Evolutionary conservation across 2,329 filamentous ascomycete genomes (phyloP), one percentile per base, ranked within the genome.

Genomic region (Ramularia endophylla): DNA sequence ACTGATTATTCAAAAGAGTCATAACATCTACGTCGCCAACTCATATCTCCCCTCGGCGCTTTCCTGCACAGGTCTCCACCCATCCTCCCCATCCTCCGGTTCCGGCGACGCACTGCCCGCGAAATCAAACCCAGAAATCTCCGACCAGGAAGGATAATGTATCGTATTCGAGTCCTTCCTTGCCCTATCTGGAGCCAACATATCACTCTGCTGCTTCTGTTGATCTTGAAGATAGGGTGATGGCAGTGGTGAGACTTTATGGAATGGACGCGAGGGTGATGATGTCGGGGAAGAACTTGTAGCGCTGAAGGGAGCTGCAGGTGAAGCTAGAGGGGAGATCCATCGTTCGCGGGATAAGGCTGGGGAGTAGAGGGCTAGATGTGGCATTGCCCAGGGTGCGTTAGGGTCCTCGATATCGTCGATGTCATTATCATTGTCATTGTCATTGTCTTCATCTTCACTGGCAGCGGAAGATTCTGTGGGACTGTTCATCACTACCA

Each of bases 401-500:
- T 34, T 34, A 5, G 15, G 17, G 6, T 34, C 17, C 4, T 9
- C 9, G 31, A 18, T 17, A 12, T 15, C 31, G 31, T 34, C 31
- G 12, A 15, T 15, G 31, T 34, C 16, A 17, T 18, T n/a, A 12
- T 34, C 20, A 17, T 34, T 13, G 3, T n/a, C n/a, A 9, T 12
- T 34, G 6, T 3, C 19, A 1, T 17, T 20, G 16, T 1, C 20
- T 8, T 18, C 30, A 17, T 34, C 13, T 17, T 12, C n/a, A 19
- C 13, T 20, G 32, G 15, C 17, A 2, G 32, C 16, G 15, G 32
- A 7, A n/a, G 32, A 34, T 8, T 9, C 15, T 4, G 35, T 36
- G 36, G 40, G 39, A 28, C 35, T 42, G 3, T 42, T 27, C n/a
- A 38, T 42, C 8, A 46, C 43, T 11, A 46, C 38, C 13, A 46